Evolutionary conservation across 2,329 filamentous ascomycete species (phyloP), one percentile per base, ranked within the genome.

Genomic region (Ascochyta clinopodiicola): DNA sequence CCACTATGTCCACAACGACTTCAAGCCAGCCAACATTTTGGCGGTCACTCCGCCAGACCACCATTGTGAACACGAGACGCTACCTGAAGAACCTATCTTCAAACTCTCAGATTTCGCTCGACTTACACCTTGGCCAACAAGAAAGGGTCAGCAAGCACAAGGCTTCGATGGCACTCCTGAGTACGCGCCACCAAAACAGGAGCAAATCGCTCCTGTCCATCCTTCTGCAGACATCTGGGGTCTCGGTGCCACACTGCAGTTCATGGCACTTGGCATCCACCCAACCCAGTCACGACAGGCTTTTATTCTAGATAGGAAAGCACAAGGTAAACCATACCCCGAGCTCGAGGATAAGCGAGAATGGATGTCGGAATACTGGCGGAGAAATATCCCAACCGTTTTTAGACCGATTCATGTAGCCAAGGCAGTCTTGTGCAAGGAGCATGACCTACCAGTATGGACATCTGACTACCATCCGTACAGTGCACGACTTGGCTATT

Each of bases 11-110:
- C 95, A 98, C 71, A 92, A 92, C 29, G 95, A 98, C 70, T 80
- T 98, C 65, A 98, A 98, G 78, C 87, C 90, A 0, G 92, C 96
- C 74, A 98, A 98, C 72, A 95, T 94, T 67, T 85, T 98, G 2
- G 85, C 97, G 5, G 36, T 34, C 6, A 24, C 43, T 1, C 59
- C 61, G 6, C 34, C 24, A 2, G 27, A 35, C 15, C 57, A 35
- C 15, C 57, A 43, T 36, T n/a, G 47, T 8, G 36, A 38, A 29
- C 5, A 8, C 2, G 24, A 58, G n/a, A 36, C 22, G 0, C 4
- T 67, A 1, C 62, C 65, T 1, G 42, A 50, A 4, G 40, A 64
- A n/a, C 67, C 68, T 1, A 53, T 55, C 7, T 71, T 71, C 56
- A 66, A 67, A 44, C 49, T 72, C 10, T 49, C 64, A 3, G 70